These are phyloP conservation scores for Letharia columbiana DNA, from an alignment of 495 filamentous ascomycete genomes.

Conservation along the genomic window DNA sequence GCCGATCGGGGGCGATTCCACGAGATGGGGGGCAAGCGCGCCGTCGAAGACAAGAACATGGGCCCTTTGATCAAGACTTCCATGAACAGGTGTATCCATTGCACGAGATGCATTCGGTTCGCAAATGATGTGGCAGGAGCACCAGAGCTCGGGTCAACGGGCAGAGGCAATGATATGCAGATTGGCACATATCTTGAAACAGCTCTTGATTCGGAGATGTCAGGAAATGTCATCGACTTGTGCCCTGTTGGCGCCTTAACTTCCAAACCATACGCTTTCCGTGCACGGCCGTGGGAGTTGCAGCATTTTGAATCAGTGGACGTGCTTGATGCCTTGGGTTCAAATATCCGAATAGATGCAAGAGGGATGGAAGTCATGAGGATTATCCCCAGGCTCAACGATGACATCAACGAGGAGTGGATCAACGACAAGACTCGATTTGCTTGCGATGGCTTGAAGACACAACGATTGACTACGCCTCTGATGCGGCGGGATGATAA, in stretches of 20 bases:
- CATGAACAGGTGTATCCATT: constrained; percentile 99
- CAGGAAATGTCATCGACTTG: constrained; percentile 94
- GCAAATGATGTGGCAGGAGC: constrained; percentile 96
- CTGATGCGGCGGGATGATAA: constrained; percentile 79
- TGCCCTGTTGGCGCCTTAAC: constrained; percentile 95
- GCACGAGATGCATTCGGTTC: constrained; percentile 94
- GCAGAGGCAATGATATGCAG: constrained; percentile 92
- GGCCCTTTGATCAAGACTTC: constrained; percentile 98
- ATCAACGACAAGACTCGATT: constrained; percentile 98
- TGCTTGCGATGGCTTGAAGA: constrained; percentile 94
- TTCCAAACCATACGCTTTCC: constrained; percentile 96
- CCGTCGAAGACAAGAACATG: constrained; percentile 98
- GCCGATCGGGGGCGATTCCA: constrained; percentile 94
- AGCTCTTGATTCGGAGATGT: constrained; percentile 85
- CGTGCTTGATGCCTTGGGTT: constrained; percentile 85
- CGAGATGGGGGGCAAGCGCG: constrained; percentile 88
- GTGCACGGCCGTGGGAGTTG: constrained; percentile 91
- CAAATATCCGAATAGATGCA: constrained; percentile 86
- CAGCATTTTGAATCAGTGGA: constrained; percentile 90
- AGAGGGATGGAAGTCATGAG: constrained; percentile 96
- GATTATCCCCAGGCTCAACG: constrained; percentile 82
- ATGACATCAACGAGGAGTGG: constrained; percentile 99
- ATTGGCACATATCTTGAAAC: constrained; percentile 96
- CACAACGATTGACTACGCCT: constrained; percentile 85
- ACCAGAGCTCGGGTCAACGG: constrained; percentile 85